Evolutionary conservation across 306 rosid species (phyloP), one percentile per base, ranked within the genome.

Genomic region (Arachis stenosperma): DNA sequence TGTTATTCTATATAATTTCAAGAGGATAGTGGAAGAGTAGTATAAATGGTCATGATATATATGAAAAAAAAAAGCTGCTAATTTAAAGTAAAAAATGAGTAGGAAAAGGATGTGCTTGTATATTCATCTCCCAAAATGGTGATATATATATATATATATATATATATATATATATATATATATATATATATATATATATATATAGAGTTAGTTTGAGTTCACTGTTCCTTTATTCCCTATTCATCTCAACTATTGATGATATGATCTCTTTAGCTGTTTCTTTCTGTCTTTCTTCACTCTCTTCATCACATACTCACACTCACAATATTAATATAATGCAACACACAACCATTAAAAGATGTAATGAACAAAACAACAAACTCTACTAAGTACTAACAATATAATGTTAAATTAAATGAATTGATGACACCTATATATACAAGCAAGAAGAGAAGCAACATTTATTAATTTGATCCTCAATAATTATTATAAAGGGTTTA

Each of bases 171-270:
- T 17, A 17, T 17, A 17, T 17, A 17, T 17, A 17, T 17, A 17
- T 17, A 17, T 17, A 17, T 17, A 17, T 17, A 17, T 17, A 17
- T 17, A 17, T 22, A 22, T 22, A 22, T 22, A 22, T 22, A 22
- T 22, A 22, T 22, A 22, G 27, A 22, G 27, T 22, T 22, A 22
- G 37, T 33, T 33, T 33, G 59, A 68, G 46, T 17, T 52, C 67
- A 59, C 77, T 53, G n/a, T 33, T 70, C 39, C 46, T 61, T 69
- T 55, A 55, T 9, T 67, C 75, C 41, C 14, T 67, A 12, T 64
- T 66, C 9, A 43, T 12, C 3, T 10, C 27, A 22, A 10, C 4
- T 33, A 4, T 2, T 33, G 37, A 33, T 33, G 37, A 33, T 33
- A 33, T 33, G 37, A 33, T 33, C 37, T 33, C 37, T 33, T 33